These are phyloP conservation scores for Debaryomyces maramus DNA, from an alignment of 805 yeast genomes.

Conservation along the genomic window DNA sequence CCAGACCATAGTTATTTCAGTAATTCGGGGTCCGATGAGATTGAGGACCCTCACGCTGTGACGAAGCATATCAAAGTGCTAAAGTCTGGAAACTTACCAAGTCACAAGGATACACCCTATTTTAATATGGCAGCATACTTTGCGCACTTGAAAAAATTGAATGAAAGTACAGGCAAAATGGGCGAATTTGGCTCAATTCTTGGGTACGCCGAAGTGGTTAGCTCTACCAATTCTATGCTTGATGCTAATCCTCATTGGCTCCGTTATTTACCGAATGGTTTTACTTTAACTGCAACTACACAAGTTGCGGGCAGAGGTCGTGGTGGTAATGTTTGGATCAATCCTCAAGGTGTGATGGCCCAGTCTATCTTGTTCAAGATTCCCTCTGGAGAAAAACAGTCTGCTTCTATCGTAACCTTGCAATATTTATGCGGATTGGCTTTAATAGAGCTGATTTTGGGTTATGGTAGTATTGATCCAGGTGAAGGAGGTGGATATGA, in stretches of 20 bases:
- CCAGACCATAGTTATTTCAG: constrained; percentile 18
- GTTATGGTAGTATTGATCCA: constrained; percentile 46
- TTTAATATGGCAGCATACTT: constrained; percentile 66
- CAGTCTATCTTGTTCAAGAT: constrained; percentile 68
- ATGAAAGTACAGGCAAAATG: constrained; percentile 9
- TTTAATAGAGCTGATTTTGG: constrained; percentile 69
- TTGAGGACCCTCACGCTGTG: constrained; percentile 51
- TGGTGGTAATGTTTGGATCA: constrained; percentile 93
- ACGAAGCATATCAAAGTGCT: constrained; percentile 54
- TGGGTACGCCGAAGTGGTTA: constrained; percentile 83
- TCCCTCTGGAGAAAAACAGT: constrained; percentile 42
- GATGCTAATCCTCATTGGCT: constrained; percentile 69
- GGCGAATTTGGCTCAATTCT: constrained; percentile 60
- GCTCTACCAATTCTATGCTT: constrained; percentile 80
- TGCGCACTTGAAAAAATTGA: constrained; percentile 34
- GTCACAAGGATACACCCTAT: constrained; percentile 60
- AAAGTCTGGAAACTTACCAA: constrained; percentile 48
- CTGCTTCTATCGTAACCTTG: constrained; percentile 69
- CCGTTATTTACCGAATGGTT: constrained; percentile 65
- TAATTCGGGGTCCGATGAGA: constrained; percentile 11
- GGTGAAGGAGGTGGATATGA: constrained; percentile 57
- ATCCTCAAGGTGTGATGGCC: constrained; percentile 90
- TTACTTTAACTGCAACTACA: constrained; percentile 67
- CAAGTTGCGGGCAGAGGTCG: constrained; percentile 94
- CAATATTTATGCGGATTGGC: constrained; percentile 88